These are phyloP conservation scores for Verticillium nonalfalfae DNA, from an alignment of 2,329 filamentous ascomycete species.

Conservation along the genomic window DNA sequence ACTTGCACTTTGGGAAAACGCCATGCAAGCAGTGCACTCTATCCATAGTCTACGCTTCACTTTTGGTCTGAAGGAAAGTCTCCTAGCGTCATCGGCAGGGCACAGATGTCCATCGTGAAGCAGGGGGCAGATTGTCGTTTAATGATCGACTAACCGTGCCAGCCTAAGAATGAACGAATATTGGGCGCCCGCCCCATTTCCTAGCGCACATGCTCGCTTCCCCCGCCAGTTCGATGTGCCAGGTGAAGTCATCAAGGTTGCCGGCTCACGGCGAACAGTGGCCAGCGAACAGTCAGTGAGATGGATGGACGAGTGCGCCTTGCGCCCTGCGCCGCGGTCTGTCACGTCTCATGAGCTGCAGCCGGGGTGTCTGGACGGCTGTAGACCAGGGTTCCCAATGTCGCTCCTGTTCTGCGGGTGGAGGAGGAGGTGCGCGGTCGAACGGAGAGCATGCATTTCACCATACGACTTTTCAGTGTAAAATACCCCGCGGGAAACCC, in stretches of 20 bases:
- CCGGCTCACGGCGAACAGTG: neutral
- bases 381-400: too few species aligned
- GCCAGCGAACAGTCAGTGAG: neutral
- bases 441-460: too few species aligned
- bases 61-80: neutral
- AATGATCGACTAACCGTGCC: neutral
- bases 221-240: neutral
- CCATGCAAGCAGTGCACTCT: neutral
- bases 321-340: too few species aligned
- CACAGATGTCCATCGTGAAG: neutral
- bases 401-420: too few species aligned
- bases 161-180: neutral
- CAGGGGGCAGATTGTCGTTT: neutral
- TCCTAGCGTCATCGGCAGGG: neutral
- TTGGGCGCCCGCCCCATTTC: neutral
- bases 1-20: neutral
- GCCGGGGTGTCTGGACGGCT: too few species aligned
- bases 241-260: neutral
- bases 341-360: too few species aligned
- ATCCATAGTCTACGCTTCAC: neutral
- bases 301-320: neutral
- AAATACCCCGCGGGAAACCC: too few species aligned
- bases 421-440: too few species aligned
- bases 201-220: neutral
- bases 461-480: too few species aligned